Evolutionary conservation across 345 rosid genomes (phyloP), one percentile per base, ranked within the genome.

Genomic region (Acer campestre): DNA sequence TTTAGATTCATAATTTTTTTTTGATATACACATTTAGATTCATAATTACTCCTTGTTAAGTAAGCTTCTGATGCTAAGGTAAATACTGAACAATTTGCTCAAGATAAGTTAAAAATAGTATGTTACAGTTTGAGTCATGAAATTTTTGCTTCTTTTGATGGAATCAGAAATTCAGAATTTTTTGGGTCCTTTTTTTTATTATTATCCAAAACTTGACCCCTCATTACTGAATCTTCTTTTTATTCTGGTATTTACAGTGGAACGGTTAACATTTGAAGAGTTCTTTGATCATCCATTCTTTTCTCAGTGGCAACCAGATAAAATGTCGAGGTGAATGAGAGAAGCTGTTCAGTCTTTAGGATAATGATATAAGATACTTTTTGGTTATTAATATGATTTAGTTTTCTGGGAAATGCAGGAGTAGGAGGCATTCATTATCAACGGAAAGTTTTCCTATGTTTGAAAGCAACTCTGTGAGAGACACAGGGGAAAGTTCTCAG

Each of bases 181-280:
- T 13, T 68, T 46, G 42, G 27, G 12, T 61, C 61, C 44, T 59
- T 49, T 6, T 49, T 6, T 62, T 20, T 44, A 49, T 61, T 74
- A 23, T 53, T 31, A 53, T 68, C 59, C 42, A 62, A 46, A 18
- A 49, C 55, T 16, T 62, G 67, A 31, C 31, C 40, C 49, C 61
- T 55, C 31, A 17, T 53, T 29, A 61, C 17, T 69, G 53, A 56
- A 61, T 51, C 55, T 61, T 61, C 56, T 27, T 65, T 62, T 68
- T 55, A 10, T 77, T 68, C 75, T 75, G 78, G 51, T 78, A 67
- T 85, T 74, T 82, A 16, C 91, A 96, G 99, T 96, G 90, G 98
- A 94, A 77, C 88, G 99, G 17, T 81, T 94, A 73, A 96, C 99
- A 74, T 96, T 92, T 85, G 94, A 96, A 77, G 99, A 96, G 88